Evolutionary conservation across 768 basidiomycete species (phyloP).

Genomic region (Crassisporium funariophilum): DNA sequence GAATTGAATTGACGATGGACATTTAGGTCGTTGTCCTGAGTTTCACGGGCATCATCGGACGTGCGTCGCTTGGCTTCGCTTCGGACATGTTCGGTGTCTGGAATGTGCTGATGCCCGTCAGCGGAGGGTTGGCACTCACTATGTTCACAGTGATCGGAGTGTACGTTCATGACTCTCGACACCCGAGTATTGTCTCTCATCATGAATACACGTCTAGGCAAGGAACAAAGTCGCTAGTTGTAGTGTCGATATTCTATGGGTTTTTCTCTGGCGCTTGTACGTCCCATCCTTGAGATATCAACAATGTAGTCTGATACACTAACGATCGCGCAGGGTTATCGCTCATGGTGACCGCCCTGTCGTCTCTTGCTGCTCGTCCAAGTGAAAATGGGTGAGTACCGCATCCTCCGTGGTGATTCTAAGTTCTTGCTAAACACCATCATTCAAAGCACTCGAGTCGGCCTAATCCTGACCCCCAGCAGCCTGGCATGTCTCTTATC

Average conservation of each 20-base stretch:
- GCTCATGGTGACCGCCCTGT: constrained; percentile 19
- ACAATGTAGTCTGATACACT: background rate
- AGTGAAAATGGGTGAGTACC: constrained; percentile 16
- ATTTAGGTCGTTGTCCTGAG: constrained; percentile 40
- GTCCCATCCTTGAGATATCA: constrained; percentile 11
- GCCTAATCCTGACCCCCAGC: constrained; percentile 34
- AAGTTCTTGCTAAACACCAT: background rate
- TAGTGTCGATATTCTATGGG: constrained; percentile 48
- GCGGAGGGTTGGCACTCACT: constrained; percentile 37
- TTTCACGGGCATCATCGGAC: constrained; percentile 35
- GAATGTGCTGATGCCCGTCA: constrained; percentile 37
- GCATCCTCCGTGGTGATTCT: background rate
- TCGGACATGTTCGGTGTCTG: constrained; percentile 41
- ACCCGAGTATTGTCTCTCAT: background rate
- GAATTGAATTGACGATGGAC: too few relatives aligned
- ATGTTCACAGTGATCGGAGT: constrained; percentile 41
- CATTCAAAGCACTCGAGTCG: constrained; percentile 34
- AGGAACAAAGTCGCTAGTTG: constrained; percentile 36
- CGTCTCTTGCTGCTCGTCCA: constrained; percentile 19
- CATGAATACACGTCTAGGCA: constrained; percentile 24
- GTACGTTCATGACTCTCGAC: constrained; percentile 23
- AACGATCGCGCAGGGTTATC: constrained; percentile 15
- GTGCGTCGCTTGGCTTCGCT: constrained; percentile 34
- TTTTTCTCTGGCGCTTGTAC: constrained; percentile 50
- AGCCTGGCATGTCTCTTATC: constrained; percentile 37